Percentiles rank a stretch among this genome's conserved stretches.
Evolutionary conservation across 2,329 filamentous ascomycete species (phyloP).

Genomic region (Fusarium sp.): DNA sequence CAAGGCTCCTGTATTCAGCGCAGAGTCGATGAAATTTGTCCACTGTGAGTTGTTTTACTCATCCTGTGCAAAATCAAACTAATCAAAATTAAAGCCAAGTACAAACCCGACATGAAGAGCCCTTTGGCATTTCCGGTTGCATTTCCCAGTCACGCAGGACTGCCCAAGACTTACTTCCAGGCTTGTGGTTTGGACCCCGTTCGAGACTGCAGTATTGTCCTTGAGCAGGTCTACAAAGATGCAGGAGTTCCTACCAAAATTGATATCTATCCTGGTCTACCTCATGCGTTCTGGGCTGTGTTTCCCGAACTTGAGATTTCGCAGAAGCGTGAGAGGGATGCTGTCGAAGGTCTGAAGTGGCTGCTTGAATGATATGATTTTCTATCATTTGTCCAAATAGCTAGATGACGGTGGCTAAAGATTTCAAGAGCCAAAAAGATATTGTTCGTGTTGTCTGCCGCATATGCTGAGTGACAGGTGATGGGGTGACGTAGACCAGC

Average conservation of each 20-base stretch:
- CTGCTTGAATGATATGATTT: constrained; percentile 12
- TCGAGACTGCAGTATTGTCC: constrained; percentile 47
- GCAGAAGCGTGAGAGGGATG: constrained; percentile 41
- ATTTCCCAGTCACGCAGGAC: constrained; percentile 28
- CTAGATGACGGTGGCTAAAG: not conserved
- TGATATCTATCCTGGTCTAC: constrained; percentile 48
- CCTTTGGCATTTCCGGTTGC: constrained; percentile 46
- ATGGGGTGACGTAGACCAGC: constrained; percentile 32
- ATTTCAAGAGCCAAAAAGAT: not conserved
- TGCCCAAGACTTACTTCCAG: constrained; percentile 51
- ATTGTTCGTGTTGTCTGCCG: not conserved
- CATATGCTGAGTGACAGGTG: constrained; percentile 1
- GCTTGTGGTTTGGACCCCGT: constrained; percentile 48
- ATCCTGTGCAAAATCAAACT: not conserved
- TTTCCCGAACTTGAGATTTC: constrained; percentile 39
- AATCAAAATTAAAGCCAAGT: constrained; percentile 34
- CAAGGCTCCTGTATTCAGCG: constrained; percentile 39
- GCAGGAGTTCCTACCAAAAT: constrained; percentile 43
- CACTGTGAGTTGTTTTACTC: constrained; percentile 23
- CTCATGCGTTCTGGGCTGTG: constrained; percentile 48
- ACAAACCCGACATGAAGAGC: constrained; percentile 42
- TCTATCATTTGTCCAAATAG: not conserved
- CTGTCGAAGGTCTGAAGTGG: constrained; percentile 42
- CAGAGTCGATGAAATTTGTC: constrained; percentile 43
- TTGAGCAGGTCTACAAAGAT: constrained; percentile 48